These are phyloP conservation scores for Xylaria sp. DNA, from an alignment of 2,329 filamentous ascomycete genomes.

Conservation along the genomic window DNA sequence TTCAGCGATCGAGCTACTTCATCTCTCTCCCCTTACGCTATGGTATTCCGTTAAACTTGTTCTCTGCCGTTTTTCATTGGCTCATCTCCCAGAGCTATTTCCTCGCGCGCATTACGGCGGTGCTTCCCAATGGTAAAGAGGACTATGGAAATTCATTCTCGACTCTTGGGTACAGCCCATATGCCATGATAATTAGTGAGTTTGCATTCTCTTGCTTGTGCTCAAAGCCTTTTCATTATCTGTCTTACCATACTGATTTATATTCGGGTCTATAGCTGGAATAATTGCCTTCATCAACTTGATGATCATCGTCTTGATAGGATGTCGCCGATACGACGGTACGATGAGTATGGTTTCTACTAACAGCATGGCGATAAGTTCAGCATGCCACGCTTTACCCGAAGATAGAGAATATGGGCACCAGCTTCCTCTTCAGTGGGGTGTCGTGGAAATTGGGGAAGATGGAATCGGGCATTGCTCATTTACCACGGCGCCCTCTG, in stretches of 20 bases:
- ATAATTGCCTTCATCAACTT: constrained; percentile 32
- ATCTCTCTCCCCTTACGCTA: constrained; percentile 59
- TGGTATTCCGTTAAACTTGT: constrained; percentile 52
- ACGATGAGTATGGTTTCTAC: constrained; percentile 49
- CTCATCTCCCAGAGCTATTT: constrained; percentile 60
- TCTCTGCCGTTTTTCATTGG: constrained; percentile 57
- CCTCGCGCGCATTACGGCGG: constrained; percentile 51
- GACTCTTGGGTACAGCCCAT: constrained; percentile 47
- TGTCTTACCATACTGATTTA: not conserved
- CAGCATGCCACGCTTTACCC: constrained; percentile 43
- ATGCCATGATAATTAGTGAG: constrained; percentile 44
- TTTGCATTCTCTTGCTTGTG: not conserved
- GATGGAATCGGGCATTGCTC: constrained; percentile 38
- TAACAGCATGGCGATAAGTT: constrained; percentile 48
- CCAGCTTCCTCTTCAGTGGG: constrained; percentile 45
- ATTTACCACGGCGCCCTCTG: constrained; percentile 39
- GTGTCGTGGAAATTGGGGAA: constrained; percentile 40
- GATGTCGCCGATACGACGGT: constrained; percentile 46
- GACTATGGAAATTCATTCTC: constrained; percentile 47
- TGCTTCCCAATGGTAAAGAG: constrained; percentile 39
- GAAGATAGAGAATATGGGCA: constrained; percentile 42
- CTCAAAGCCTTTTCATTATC: not conserved
- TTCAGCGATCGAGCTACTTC: constrained; percentile 56
- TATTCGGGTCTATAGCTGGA: constrained; percentile 27
- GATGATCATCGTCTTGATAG: constrained; percentile 36